Evolutionary conservation across 176 grass and related monocot species (phyloP).

Genomic region (Cocos nucifera): DNA sequence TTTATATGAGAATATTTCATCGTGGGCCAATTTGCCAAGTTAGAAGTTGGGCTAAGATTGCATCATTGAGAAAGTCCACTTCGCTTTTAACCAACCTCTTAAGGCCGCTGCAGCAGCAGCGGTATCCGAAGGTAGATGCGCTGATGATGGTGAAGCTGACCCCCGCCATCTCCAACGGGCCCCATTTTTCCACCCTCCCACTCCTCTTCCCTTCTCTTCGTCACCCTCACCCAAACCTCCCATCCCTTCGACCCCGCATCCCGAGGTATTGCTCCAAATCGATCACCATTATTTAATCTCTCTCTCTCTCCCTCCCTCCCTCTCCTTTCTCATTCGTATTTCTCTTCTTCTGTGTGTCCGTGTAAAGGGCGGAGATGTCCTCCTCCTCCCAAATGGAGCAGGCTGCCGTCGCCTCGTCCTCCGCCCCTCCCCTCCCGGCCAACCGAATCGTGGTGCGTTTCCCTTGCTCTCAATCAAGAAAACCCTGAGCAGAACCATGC

Average conservation of each 20-base stretch:
- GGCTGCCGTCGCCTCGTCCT: not conserved
- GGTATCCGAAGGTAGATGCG: too few species aligned
- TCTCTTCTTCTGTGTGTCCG: not conserved
- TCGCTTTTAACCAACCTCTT: too few species aligned
- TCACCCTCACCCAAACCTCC: too few species aligned
- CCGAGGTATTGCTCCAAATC: too few species aligned
- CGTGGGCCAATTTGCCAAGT: too few species aligned
- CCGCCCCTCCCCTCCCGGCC: constrained; percentile 22
- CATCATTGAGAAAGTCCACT: too few species aligned
- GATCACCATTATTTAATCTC: too few species aligned
- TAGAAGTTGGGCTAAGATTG: too few species aligned
- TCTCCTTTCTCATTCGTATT: constrained; percentile 1
- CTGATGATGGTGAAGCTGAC: not conserved
- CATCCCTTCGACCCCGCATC: too few species aligned
- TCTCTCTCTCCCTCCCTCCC: too few species aligned
- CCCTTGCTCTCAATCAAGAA: not conserved
- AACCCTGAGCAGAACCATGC: not conserved
- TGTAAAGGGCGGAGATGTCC: constrained; percentile 29
- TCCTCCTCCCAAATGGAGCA: not conserved
- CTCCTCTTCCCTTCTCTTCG: not conserved
- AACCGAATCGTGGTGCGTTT: constrained; percentile 26
- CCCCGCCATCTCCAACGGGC: not conserved
- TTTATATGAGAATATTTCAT: too few species aligned
- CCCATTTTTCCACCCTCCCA: not conserved
- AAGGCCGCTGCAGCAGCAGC: too few species aligned